Evolutionary conservation across 345 rosid genomes (phyloP), one percentile per base, ranked within the genome.

Genomic region (Linum lewisii): DNA sequence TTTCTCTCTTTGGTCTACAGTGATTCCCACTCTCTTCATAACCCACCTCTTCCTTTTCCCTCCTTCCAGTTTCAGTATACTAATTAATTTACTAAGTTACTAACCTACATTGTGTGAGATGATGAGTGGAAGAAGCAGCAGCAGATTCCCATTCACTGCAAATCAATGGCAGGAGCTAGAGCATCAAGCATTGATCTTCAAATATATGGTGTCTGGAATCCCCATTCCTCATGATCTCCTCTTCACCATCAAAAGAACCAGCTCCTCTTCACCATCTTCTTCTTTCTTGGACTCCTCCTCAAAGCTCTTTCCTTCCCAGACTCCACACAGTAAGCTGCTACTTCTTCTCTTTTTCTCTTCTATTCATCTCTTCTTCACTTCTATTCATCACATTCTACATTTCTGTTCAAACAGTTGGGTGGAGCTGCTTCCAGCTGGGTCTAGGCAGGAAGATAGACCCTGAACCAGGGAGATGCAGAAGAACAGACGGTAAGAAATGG

Each of bases 401-500:
- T 4, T 60, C 65, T 26, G 55, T 21, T 9, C 50, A 47, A 64
- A 64, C 72, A 83, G 91, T 82, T 73, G 87, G 85, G 16, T 89
- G 97, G 95, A 82, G 75, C 75, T 82, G 82, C 68, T 84, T 81
- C 47, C 95, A 82, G 66, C 79, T 84, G 84, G 87, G 94, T 36
- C 49, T 75, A 47, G 91, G 87, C 55, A 82, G 84, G 75, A 86
- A 86, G 73, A 74, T 84, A 64, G 97, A 89, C 80, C 78, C 91
- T 55, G 97, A 89, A 69, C 97, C 97, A 50, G 95, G 97, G 59
- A 81, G 97, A 68, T 89, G 97, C 65, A 77, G 89, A 67, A 84
- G 97, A 81, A 86, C 97, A 21, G 97, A 89, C 64, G 97, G 97
- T n/a, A 89, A 89, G 77, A 89, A 89, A 79, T 89, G 97, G 97